phyloP scores from a whole-genome alignment of 129 eudicot species.

The Mikania micrantha region DNA sequence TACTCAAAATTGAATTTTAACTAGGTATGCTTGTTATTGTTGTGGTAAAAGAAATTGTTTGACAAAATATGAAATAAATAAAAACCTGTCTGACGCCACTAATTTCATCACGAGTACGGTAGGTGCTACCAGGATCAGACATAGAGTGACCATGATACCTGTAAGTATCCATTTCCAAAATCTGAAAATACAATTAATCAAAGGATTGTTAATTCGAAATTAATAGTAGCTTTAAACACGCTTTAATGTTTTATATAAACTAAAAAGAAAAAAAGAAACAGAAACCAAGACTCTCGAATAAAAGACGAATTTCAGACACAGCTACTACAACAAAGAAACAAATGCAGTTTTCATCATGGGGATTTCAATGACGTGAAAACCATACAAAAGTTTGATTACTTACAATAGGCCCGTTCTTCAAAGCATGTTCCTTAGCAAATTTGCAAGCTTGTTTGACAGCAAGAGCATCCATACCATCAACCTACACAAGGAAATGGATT shows the following conservation, averaged over 20 bases:
- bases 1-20: too few species aligned
- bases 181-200: slow-evolving; percentile 38
- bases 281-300: neutral
- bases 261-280: neutral
- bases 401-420: slow-evolving; percentile 97
- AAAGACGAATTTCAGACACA: neutral
- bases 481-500: slow-evolving; percentile 35
- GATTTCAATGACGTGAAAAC: neutral
- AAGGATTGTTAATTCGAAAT: neutral
- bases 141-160: slow-evolving; percentile 99
- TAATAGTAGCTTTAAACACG: neutral
- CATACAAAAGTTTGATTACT: slow-evolving; percentile 20
- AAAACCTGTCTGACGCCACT: slow-evolving; percentile 84
- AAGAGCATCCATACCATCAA: slow-evolving; percentile 98
- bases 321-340: neutral
- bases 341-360: neutral
- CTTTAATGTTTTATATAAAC: neutral
- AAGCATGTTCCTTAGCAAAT: slow-evolving; percentile 91
- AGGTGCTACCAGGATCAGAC: slow-evolving; percentile 99
- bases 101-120: slow-evolving; percentile 97
- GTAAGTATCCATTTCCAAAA: slow-evolving; percentile 97
- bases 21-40: too few species aligned
- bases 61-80: neutral
- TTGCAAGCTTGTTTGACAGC: slow-evolving; percentile 98
- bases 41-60: neutral